Evolutionary conservation across 306 rosid genomes (phyloP), one percentile per base, ranked within the genome.

Genomic region (Ochetophila trinervis): DNA sequence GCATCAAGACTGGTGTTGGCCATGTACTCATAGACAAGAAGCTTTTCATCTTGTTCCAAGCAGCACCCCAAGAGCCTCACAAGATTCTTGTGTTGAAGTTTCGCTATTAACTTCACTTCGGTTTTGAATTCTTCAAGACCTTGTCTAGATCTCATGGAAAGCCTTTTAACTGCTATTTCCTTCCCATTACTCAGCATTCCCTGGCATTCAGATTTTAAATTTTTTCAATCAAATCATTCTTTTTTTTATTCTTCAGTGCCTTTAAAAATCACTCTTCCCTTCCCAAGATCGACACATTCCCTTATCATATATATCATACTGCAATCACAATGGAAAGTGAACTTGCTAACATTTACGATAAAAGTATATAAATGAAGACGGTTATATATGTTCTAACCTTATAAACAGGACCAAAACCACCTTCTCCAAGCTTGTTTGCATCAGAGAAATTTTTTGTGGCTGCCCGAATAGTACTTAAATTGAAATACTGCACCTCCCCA

Each of bases 391-490:
- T 15, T 56, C 32, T 63, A 50, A 78, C 83, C 85, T 80, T 80
- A 68, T 64, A 84, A 72, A 84, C 80, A 0, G 75, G 75, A 16
- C 82, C 84, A 49, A 78, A 84, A 61, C 83, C 82, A 15, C 88
- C 85, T 75, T 72, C 67, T 34, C 88, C 85, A 11, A 80, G 74
- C 22, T 60, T 74, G 66, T 67, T 72, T 48, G 63, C 62, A 27
- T 74, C 70, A 22, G 85, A 80, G 62, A 84, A 84, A 47, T 72
- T 17, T 45, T 74, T 54, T 19, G 85, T 74, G 12, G 83, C 81
- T 53, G 27, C 42, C 69, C 60, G 53, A 14, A 80, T 71, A 22
- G 72, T 61, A 17, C 51, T 56, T 57, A 80, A 74, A 10, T 69
- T 59, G 21, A 68, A 81, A 66, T 56, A 66, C 7, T 81, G 75